Base-by-base conservation (phyloP, 2,329 filamentous ascomycete genomes). In the Diaporthe sp. region DNA sequence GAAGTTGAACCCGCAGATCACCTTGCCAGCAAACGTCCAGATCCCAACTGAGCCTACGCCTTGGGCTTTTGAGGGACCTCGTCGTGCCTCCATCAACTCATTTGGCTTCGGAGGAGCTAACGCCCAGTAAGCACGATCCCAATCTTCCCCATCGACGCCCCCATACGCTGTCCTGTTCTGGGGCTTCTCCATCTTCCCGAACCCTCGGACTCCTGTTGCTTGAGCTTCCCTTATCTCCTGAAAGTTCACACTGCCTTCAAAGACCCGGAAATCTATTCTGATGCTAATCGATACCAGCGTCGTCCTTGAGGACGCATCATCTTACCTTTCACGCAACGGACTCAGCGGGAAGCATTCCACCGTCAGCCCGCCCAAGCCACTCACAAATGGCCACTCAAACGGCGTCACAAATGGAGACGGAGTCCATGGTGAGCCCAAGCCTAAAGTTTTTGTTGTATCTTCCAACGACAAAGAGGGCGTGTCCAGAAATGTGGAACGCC, bases 251-350 rank as follows among this genome's bases (percentile, higher is more conserved):
- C n/a, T 8, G 6, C 15, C 0, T 20, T 8, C 7, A 7, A 4
- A 44, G 15, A 1, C 0, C 15, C 17, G 7, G 7, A 44, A 8
- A 7, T 7, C 0, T 49, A 22, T 20, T 3, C 20, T 10, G 51
- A 13, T 8, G 78, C 78, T 42, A 83, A 83, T 44, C 78, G 75
- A 13, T 6, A 51, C 2, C 81, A 83, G 51, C 22, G 51, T 71
- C 4, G 22, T 71, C 8, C 67, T 71, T 7, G 67, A 71, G 51
- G 67, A 71, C 22, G 51, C 67, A 3, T 51, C 67, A 22, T 71
- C 67, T 5, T 71, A 71, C 10, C 17, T 71, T 13, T 57, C 49
- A 25, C 49, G 67, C 25, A 70, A 47, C 25, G 65, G 65, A 15
- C 65, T 51, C 17, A 70, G 2, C 39, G 65, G 65, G 37, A 37